phyloP scores from a whole-genome alignment of 768 basidiomycete genomes.

The Suillus placidus region DNA sequence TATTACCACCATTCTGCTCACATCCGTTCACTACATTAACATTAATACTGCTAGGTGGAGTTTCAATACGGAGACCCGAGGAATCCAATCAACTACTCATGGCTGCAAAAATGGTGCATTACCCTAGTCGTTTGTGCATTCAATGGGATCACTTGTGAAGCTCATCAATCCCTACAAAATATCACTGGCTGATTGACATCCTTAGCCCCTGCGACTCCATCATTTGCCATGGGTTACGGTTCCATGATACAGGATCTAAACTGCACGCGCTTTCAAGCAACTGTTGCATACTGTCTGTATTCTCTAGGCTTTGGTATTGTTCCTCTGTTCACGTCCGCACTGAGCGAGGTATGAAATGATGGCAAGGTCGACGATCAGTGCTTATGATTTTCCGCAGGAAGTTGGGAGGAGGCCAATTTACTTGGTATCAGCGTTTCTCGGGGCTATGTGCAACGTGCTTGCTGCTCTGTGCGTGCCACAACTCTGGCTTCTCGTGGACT shows the following conservation, averaged over 20 bases:
- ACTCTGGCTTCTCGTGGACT: background rate
- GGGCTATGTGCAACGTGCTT: constrained; percentile 43
- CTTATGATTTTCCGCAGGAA: constrained; percentile 34
- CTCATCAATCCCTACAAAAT: background rate
- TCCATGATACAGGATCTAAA: constrained; percentile 54
- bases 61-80: constrained; percentile 39
- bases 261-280: constrained; percentile 48
- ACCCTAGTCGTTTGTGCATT: constrained; percentile 35
- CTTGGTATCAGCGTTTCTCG: constrained; percentile 50
- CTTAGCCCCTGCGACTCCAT: constrained; percentile 53
- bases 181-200: background rate
- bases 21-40: background rate
- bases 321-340: constrained; percentile 64
- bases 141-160: constrained; percentile 30
- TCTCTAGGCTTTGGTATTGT: constrained; percentile 63
- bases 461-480: constrained; percentile 26
- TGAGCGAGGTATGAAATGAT: constrained; percentile 56
- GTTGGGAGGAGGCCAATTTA: constrained; percentile 67
- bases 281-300: constrained; percentile 53
- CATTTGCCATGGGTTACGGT: constrained; percentile 55
- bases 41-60: constrained; percentile 33
- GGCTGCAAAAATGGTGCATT: constrained; percentile 43
- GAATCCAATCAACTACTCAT: constrained; percentile 42
- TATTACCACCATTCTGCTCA: background rate
- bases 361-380: background rate